A percentile compares a stretch with the other conserved stretches of the same genome.
Evolutionary conservation across 2,329 filamentous ascomycete species (phyloP).

Genomic region (Nemania serpens): DNA sequence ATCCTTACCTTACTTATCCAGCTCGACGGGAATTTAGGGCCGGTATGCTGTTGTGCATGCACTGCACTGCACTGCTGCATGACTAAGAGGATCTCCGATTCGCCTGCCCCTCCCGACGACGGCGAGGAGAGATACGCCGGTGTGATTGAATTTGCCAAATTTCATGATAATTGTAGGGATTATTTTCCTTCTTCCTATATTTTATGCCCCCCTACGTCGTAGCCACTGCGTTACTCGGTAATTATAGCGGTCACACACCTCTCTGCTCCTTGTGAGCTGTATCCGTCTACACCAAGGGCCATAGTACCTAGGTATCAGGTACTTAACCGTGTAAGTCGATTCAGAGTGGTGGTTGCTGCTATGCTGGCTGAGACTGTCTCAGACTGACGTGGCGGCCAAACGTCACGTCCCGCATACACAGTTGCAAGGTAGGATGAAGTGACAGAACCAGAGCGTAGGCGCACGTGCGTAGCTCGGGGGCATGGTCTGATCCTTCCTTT

Average conservation of each 20-base stretch:
- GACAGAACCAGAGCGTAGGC: not conserved
- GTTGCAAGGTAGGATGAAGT: conserved; percentile 4
- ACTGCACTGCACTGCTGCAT: conserved; percentile 15
- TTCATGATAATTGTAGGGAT: not conserved
- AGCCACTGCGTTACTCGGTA: not conserved
- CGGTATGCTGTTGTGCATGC: conserved; percentile 6
- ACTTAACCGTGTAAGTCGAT: not conserved
- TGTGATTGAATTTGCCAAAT: conserved; percentile 11
- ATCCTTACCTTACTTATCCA: conserved; percentile 18
- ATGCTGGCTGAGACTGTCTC: conserved; percentile 13
- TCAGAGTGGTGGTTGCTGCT: conserved; percentile 8
- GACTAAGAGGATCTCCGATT: conserved; percentile 1
- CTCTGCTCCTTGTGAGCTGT: too few species aligned
- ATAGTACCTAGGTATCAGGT: too few species aligned
- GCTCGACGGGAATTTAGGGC: conserved; percentile 19
- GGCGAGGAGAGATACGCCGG: conserved; percentile 1
- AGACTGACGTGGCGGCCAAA: conserved; percentile 23
- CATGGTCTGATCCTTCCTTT: conserved; percentile 3
- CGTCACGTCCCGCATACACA: conserved; percentile 11
- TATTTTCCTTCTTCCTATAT: not conserved
- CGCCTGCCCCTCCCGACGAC: conserved; percentile 4
- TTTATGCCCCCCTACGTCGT: not conserved
- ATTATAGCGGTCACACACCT: not conserved
- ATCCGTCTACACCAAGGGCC: too few species aligned
- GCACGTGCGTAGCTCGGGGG: not conserved